Conservation (phyloP, 129 eudicot species). For the Helianthus annuus region HanXRQr2.0-SUNRISE NC_035443.2:40976205-40976704, state of each 20-base stretch:
- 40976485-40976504: constrained; percentile 13
- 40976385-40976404: constrained; percentile 13
- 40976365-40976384: constrained; percentile 15
- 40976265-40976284: constrained; percentile 29
- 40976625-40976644: constrained; percentile 39
- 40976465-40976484: constrained; percentile 16
- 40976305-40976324: constrained; percentile 78
- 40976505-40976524: constrained; percentile 4
- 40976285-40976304: constrained; percentile 37
- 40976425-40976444: constrained; percentile 25
- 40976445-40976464: constrained; percentile 25
- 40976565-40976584: constrained; percentile 18
- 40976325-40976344: constrained; percentile 17
- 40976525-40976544: constrained; percentile 19
- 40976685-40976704: constrained; percentile 3
- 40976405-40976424: constrained; percentile 21
- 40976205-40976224: constrained; percentile 40
- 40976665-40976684: not conserved
- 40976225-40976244: constrained; percentile 47
- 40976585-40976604: constrained; percentile 17
- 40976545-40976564: constrained; percentile 13
- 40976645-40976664: constrained; percentile 14
- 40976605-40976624: constrained; percentile 38
- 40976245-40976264: constrained; percentile 29
- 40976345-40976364: constrained; percentile 15